Evolutionary conservation across 2,329 filamentous ascomycete species (phyloP).

Genomic region (Drechslerella coelobrocha): DNA sequence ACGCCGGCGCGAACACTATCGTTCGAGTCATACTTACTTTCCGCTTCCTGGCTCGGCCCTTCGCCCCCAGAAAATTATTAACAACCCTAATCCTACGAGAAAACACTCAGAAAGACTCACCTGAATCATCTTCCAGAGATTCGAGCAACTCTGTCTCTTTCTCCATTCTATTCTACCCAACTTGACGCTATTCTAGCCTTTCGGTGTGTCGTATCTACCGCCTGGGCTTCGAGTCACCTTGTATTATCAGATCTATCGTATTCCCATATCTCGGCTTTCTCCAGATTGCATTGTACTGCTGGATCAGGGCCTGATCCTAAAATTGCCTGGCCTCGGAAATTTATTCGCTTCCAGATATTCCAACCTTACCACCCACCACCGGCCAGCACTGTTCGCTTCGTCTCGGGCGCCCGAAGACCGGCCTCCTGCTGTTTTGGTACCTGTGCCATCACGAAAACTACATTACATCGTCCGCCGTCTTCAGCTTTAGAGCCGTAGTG

Average conservation of each 20-base stretch:
- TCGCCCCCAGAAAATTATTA: not conserved
- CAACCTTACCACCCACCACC: constrained; percentile 8
- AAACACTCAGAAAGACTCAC: too few relatives aligned
- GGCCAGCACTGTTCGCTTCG: constrained; percentile 17
- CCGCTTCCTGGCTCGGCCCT: not conserved
- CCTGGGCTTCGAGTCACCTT: too few relatives aligned
- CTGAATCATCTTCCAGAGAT: too few relatives aligned
- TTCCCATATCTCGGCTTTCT: constrained; percentile 16
- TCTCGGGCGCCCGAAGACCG: constrained; percentile 25
- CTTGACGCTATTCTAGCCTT: too few relatives aligned
- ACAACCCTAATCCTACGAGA: too few relatives aligned
- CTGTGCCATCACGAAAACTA: too few relatives aligned
- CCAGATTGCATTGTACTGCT: not conserved
- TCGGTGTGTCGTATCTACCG: too few relatives aligned
- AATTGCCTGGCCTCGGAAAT: constrained; percentile 42
- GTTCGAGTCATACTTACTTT: not conserved
- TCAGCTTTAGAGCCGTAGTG: too few relatives aligned
- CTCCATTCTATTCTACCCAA: too few relatives aligned
- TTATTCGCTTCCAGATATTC: constrained; percentile 45
- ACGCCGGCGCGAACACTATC: constrained; percentile 19
- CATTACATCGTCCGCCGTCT: too few relatives aligned
- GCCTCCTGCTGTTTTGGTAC: constrained; percentile 32
- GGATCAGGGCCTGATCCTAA: constrained; percentile 21
- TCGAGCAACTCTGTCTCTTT: too few relatives aligned
- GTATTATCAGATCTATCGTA: constrained; percentile 46